phyloP scores from a whole-genome alignment of 1,284 basidiomycete species.

The Ceratobasidium sp. region DNA sequence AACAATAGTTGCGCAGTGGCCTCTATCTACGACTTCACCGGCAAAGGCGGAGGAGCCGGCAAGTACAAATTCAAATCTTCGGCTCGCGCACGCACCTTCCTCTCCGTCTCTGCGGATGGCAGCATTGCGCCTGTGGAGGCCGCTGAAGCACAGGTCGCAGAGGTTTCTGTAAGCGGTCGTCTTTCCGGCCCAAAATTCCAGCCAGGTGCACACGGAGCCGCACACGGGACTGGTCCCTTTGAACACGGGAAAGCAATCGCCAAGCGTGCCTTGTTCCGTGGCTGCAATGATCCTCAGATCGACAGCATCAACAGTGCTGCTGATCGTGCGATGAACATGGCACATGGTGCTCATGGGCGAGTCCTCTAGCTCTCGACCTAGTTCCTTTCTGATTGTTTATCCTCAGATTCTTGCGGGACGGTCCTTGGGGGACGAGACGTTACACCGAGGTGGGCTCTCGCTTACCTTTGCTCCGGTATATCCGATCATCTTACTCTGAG shows the following conservation, averaged over 20 bases:
- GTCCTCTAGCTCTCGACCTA: neutral
- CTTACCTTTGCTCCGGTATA: neutral
- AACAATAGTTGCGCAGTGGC: constrained; percentile 2
- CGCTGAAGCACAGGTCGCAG: constrained; percentile 23
- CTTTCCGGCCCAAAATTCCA: constrained; percentile 34
- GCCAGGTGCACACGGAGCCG: constrained; percentile 33
- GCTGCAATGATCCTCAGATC: constrained; percentile 36
- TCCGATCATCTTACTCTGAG: neutral
- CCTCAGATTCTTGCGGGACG: constrained; percentile 37
- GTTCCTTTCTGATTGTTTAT: constrained; percentile 7
- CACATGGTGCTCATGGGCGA: constrained; percentile 43
- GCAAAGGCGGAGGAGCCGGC: constrained; percentile 36
- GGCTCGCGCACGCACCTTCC: constrained; percentile 36
- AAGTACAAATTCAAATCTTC: constrained; percentile 43
- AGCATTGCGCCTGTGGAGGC: constrained; percentile 30
- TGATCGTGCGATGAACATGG: constrained; percentile 39
- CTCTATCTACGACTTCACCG: constrained; percentile 39
- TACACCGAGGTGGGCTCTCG: constrained; percentile 26
- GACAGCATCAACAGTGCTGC: constrained; percentile 24
- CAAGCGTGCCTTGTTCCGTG: constrained; percentile 39
- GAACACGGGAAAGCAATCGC: constrained; percentile 5
- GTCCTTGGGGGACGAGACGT: constrained; percentile 34
- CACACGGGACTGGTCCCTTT: constrained; percentile 30
- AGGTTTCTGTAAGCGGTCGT: constrained; percentile 41
- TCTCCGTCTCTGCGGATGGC: constrained; percentile 36